Evolutionary conservation across 371 early-diverging fungal species (phyloP).

Genomic region (Mucor sp.): DNA sequence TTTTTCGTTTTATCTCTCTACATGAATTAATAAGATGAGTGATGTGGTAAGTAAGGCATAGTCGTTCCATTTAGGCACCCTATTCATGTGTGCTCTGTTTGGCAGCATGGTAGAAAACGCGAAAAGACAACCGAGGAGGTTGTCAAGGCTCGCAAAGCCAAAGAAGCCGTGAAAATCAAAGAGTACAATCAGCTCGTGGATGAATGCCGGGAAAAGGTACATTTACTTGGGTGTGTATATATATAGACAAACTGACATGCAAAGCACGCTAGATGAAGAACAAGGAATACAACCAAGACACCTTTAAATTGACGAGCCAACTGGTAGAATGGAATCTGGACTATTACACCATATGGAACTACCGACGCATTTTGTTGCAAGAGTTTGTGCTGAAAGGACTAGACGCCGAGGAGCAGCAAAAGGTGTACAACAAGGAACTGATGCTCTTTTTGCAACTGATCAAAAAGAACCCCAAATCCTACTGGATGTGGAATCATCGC

Average conservation of each 20-base stretch:
- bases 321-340: slow-evolving; percentile 86
- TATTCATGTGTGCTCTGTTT: background rate
- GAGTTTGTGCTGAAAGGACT: slow-evolving; percentile 37
- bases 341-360: slow-evolving; percentile 91
- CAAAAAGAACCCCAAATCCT: slow-evolving; percentile 80
- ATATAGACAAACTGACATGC: background rate
- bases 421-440: slow-evolving; percentile 58
- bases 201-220: slow-evolving; percentile 37
- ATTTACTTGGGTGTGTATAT: background rate
- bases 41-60: slow-evolving; percentile 26
- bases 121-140: slow-evolving; percentile 46
- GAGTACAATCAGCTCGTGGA: slow-evolving; percentile 51
- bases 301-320: slow-evolving; percentile 67
- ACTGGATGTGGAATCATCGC: slow-evolving; percentile 96
- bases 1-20: background rate
- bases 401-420: slow-evolving; percentile 29
- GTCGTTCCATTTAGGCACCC: background rate
- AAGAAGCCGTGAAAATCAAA: slow-evolving; percentile 51
- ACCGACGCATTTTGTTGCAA: slow-evolving; percentile 69
- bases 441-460: slow-evolving; percentile 66
- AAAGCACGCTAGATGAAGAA: slow-evolving; percentile 21
- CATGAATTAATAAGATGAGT: slow-evolving; percentile 19
- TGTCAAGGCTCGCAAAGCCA: slow-evolving; percentile 33
- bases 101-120: slow-evolving; percentile 53
- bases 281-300: slow-evolving; percentile 45